These are phyloP conservation scores for Fagopyrum tataricum DNA, from an alignment of 148 eudicot genomes.

Conservation along the genomic window DNA sequence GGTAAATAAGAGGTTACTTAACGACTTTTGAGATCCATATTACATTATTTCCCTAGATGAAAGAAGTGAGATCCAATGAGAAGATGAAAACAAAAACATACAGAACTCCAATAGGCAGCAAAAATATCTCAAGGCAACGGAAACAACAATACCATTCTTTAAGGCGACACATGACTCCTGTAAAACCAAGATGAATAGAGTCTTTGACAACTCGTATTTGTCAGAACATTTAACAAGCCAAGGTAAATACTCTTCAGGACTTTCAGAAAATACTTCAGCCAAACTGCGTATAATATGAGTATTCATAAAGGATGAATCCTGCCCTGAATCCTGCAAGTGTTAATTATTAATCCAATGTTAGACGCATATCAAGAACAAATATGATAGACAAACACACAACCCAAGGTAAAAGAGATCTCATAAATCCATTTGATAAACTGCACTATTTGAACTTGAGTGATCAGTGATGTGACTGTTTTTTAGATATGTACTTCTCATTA, in stretches of 20 bases:
- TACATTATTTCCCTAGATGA: too few relatives aligned
- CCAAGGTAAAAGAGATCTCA: background rate
- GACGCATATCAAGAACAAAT: background rate
- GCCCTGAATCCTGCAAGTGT: slow-evolving; percentile 32
- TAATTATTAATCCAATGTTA: background rate
- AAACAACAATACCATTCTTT: slow-evolving; percentile 32
- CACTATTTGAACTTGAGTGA: background rate
- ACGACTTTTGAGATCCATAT: background rate
- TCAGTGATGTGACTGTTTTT: background rate
- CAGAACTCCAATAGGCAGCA: background rate
- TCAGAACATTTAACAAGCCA: slow-evolving; percentile 68
- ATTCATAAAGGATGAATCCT: slow-evolving; percentile 35
- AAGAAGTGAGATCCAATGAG: too few relatives aligned
- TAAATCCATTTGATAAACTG: background rate
- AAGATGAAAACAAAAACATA: too few relatives aligned
- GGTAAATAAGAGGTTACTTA: background rate
- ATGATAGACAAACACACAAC: background rate
- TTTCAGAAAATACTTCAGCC: slow-evolving; percentile 35
- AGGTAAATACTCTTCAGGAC: slow-evolving; percentile 36
- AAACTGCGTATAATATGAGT: slow-evolving; percentile 36
- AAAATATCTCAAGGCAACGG: background rate
- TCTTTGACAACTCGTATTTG: slow-evolving; percentile 52
- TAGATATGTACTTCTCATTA: background rate
- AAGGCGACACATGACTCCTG: slow-evolving; percentile 40
- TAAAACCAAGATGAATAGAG: slow-evolving; percentile 50